Percentiles rank a stretch among this genome's conserved stretches.
Conservation (phyloP, 495 filamentous ascomycete genomes). For the Podospora comata region DNA sequence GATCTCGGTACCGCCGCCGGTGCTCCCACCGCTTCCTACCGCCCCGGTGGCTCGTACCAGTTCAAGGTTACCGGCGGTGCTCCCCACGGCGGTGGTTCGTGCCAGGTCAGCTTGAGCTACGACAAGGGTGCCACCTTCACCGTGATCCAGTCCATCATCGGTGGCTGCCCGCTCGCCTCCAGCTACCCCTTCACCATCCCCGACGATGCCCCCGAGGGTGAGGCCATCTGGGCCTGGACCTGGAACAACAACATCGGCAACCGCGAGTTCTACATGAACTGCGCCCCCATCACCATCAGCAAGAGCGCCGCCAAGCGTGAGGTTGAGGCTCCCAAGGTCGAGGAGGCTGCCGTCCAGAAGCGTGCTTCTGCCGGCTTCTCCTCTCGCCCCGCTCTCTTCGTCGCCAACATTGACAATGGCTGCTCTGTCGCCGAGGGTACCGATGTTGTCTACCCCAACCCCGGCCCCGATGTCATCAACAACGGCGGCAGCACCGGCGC, state of each 20-base stretch:
- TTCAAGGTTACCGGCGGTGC: conserved; percentile 58
- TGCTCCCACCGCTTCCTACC: conserved; percentile 47
- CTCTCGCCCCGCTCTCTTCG: conserved; percentile 54
- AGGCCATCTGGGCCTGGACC: conserved; percentile 64
- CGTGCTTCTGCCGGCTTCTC: conserved; percentile 42
- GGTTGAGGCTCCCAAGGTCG: not conserved
- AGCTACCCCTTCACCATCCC: conserved; percentile 65
- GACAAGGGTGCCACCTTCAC: conserved; percentile 59
- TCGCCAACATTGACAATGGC: conserved; percentile 55
- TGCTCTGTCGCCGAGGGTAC: conserved; percentile 51
- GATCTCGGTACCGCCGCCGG: conserved; percentile 48
- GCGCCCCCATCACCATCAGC: conserved; percentile 56
- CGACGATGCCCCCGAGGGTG: conserved; percentile 53
- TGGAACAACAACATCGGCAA: conserved; percentile 65
- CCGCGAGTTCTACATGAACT: conserved; percentile 69
- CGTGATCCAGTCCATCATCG: conserved; percentile 64
- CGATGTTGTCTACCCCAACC: conserved; percentile 68
- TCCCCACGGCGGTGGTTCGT: conserved; percentile 60
- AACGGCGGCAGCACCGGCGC: conserved; percentile 28
- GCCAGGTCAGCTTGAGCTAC: conserved; percentile 62
- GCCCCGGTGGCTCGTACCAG: conserved; percentile 55
- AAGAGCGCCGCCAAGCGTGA: conserved; percentile 38
- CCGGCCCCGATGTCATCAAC: conserved; percentile 59
- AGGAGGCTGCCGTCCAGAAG: conserved; percentile 12
- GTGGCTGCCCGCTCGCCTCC: conserved; percentile 53